A percentile compares a stretch with the other conserved stretches of the same genome.
Evolutionary conservation across 805 yeast species (phyloP).

Genomic region (Saccharomycopsis olivae): DNA sequence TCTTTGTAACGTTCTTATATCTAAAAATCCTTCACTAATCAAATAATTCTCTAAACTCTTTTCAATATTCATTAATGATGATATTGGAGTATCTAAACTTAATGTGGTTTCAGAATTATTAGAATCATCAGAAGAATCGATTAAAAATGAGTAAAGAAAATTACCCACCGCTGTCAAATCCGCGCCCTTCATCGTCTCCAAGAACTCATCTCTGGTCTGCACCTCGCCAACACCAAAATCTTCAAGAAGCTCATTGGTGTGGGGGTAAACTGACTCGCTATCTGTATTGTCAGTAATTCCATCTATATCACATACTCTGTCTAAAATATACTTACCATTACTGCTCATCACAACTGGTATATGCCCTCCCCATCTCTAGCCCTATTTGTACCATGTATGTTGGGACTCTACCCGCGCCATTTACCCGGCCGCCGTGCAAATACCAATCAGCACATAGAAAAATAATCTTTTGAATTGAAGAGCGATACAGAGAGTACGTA

Average conservation of each 20-base stretch:
- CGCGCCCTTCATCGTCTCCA: not conserved
- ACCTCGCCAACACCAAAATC: not conserved
- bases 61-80: not conserved
- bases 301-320: too few relatives aligned
- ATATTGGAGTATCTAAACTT: not conserved
- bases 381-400: too few relatives aligned
- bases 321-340: too few relatives aligned
- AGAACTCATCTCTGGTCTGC: not conserved
- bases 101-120: not conserved
- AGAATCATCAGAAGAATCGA: not conserved
- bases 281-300: too few relatives aligned
- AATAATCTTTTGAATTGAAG: too few relatives aligned
- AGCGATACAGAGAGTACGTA: too few relatives aligned
- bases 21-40: not conserved
- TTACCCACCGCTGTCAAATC: not conserved
- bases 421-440: too few relatives aligned
- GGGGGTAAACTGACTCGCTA: not conserved
- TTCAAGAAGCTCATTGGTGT: not conserved
- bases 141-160: slow-evolving; percentile 2
- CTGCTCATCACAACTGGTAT: too few relatives aligned
- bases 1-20: not conserved
- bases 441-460: too few relatives aligned
- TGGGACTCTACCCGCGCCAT: too few relatives aligned
- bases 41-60: not conserved
- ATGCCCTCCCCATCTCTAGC: too few relatives aligned